Percentiles rank a stretch among this genome's conserved stretches.
Evolutionary conservation across 2,329 filamentous ascomycete genomes (phyloP).

Genomic region (Phialemoniopsis sp.): DNA sequence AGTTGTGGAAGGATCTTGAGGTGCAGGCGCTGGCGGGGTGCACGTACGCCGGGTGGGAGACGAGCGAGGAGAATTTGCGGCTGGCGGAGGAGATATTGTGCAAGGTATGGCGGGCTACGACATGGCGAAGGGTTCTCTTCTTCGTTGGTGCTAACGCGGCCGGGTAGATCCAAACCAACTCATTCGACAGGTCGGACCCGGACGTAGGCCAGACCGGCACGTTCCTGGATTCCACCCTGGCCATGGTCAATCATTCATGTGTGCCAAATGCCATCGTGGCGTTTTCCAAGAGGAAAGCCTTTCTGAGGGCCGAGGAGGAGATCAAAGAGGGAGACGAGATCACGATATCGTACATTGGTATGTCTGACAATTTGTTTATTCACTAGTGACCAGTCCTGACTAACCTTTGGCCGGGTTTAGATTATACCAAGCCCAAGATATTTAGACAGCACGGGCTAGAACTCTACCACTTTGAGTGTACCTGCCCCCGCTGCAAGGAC

Average conservation of each 20-base stretch:
- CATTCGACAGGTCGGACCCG: conserved; percentile 51
- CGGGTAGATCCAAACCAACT: conserved; percentile 54
- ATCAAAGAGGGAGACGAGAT: conserved; percentile 53
- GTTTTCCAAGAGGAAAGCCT: conserved; percentile 46
- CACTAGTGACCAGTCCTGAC: background rate
- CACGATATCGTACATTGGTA: conserved; percentile 59
- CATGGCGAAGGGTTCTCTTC: too few relatives aligned
- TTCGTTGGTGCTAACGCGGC: conserved; percentile 9
- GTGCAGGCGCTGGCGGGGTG: conserved; percentile 46
- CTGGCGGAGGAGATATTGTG: conserved; percentile 45
- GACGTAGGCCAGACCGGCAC: conserved; percentile 50
- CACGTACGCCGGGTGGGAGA: conserved; percentile 35
- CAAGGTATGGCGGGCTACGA: conserved; percentile 42
- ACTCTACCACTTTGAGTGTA: conserved; percentile 49
- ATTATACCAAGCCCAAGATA: conserved; percentile 39
- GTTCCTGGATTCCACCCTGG: conserved; percentile 50
- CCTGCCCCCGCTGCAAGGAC: conserved; percentile 42
- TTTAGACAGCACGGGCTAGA: conserved; percentile 37
- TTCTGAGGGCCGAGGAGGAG: conserved; percentile 42
- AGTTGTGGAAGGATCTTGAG: conserved; percentile 41
- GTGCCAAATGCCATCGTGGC: conserved; percentile 55
- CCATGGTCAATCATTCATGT: conserved; percentile 62
- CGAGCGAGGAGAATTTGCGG: conserved; percentile 26
- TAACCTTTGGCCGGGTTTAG: conserved; percentile 24
- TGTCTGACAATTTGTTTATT: conserved; percentile 8